Evolutionary conservation across 495 filamentous ascomycete genomes (phyloP).

Genomic region (Pseudoneurospora amorphoporcata): DNA sequence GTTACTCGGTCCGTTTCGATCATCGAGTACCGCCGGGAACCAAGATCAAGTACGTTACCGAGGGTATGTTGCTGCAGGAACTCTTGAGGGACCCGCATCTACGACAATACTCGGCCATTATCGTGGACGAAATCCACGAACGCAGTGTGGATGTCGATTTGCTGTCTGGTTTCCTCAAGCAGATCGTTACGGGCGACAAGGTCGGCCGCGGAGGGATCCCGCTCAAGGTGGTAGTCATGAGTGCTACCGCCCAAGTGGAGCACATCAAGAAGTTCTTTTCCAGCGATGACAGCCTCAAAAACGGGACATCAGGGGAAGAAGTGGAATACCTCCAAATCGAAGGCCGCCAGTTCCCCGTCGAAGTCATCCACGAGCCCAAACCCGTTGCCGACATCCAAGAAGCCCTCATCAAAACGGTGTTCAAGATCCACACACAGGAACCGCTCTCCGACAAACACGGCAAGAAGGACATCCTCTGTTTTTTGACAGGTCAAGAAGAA

Average conservation of each 20-base stretch:
- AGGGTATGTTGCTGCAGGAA: slow-evolving; percentile 95
- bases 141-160: slow-evolving; percentile 94
- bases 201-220: slow-evolving; percentile 56
- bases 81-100: slow-evolving; percentile 78
- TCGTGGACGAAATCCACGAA: slow-evolving; percentile 97
- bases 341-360: slow-evolving; percentile 82
- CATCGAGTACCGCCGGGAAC: slow-evolving; percentile 60
- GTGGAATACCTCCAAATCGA: slow-evolving; percentile 60
- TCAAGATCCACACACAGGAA: slow-evolving; percentile 79
- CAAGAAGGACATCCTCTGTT: slow-evolving; percentile 68
- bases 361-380: slow-evolving; percentile 62
- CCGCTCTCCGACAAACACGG: slow-evolving; percentile 60
- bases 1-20: slow-evolving; percentile 92
- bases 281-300: background rate
- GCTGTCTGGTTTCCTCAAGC: slow-evolving; percentile 75
- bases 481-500: slow-evolving; percentile 88
- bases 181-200: slow-evolving; percentile 50
- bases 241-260: slow-evolving; percentile 85
- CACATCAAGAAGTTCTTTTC: slow-evolving; percentile 67
- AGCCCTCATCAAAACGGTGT: slow-evolving; percentile 68
- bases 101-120: slow-evolving; percentile 72
- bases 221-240: slow-evolving; percentile 91
- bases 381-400: slow-evolving; percentile 80
- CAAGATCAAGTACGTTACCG: slow-evolving; percentile 85
- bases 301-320: background rate